Evolutionary conservation across 2,329 filamentous ascomycete species (phyloP).

Genomic region (Hypoxylon sp.): DNA sequence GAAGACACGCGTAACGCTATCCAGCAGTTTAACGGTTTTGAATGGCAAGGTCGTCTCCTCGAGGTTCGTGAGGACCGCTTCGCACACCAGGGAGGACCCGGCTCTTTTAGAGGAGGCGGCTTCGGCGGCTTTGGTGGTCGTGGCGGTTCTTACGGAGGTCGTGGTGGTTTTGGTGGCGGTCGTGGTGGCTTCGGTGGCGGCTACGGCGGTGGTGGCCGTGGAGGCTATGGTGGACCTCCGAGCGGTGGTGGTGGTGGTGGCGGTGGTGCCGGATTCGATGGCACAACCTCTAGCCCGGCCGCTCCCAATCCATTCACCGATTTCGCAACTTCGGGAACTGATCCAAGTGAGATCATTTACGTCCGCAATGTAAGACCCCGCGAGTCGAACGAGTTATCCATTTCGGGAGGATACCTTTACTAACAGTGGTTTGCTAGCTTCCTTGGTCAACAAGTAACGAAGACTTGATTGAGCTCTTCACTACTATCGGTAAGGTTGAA

Average conservation of each 20-base stretch:
- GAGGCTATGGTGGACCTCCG: conserved; percentile 50
- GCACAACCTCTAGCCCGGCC: conserved; percentile 52
- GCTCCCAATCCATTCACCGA: conserved; percentile 94
- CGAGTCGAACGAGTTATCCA: background rate
- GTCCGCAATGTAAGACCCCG: conserved; percentile 86
- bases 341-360: conserved; percentile 85
- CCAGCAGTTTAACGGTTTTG: conserved; percentile 96
- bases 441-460: conserved; percentile 99
- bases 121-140: conserved; percentile 64
- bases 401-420: conserved; percentile 33
- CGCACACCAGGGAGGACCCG: conserved; percentile 70
- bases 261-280: conserved; percentile 41
- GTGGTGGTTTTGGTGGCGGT: conserved; percentile 54
- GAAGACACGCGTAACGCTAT: conserved; percentile 97
- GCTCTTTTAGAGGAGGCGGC: conserved; percentile 61
- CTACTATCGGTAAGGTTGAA: conserved; percentile 96
- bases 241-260: conserved; percentile 55
- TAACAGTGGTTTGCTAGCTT: conserved; percentile 65
- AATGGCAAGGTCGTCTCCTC: conserved; percentile 93
- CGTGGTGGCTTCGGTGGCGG: conserved; percentile 37
- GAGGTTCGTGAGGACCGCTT: conserved; percentile 98
- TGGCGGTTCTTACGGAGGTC: conserved; percentile 52
- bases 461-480: conserved; percentile 94
- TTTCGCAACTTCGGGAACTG: conserved; percentile 85
- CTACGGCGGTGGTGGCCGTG: conserved; percentile 45